Conservation (phyloP, 768 basidiomycete genomes). For the Symmetrospora coprosmae region DNA sequence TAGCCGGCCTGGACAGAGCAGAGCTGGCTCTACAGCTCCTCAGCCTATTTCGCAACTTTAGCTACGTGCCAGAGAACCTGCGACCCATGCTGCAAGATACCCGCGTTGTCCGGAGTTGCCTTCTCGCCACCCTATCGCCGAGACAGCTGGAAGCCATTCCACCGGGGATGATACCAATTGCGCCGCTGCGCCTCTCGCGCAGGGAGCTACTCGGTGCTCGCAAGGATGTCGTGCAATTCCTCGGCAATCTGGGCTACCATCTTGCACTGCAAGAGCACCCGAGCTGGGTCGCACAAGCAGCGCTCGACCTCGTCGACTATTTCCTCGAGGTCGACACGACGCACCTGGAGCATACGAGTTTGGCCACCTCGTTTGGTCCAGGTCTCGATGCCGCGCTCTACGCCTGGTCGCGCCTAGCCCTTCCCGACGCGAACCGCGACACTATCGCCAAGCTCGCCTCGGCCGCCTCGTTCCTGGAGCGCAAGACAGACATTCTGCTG, state of each 20-base stretch:
- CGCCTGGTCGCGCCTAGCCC: conserved; percentile 62
- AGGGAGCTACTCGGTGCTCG: conserved; percentile 58
- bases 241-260: conserved; percentile 13
- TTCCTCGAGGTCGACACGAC: conserved; percentile 28
- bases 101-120: conserved; percentile 51
- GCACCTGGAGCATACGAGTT: not conserved
- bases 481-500: conserved; percentile 49
- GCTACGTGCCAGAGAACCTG: conserved; percentile 57
- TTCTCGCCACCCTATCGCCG: conserved; percentile 38
- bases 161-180: conserved; percentile 34
- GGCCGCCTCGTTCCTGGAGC: conserved; percentile 39
- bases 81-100: conserved; percentile 53
- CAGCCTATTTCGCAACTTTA: conserved; percentile 75
- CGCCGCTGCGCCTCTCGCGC: conserved; percentile 52
- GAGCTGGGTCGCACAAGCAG: conserved; percentile 1
- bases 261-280: not conserved
- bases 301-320: conserved; percentile 29
- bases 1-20: conserved; percentile 26
- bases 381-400: conserved; percentile 59
- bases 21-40: conserved; percentile 55
- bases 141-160: not conserved
- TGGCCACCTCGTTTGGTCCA: conserved; percentile 48
- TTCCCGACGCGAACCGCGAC: conserved; percentile 63
- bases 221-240: conserved; percentile 50
- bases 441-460: conserved; percentile 53